A percentile compares a stretch with the other conserved stretches of the same genome.
phyloP scores from a whole-genome alignment of 2,329 filamentous ascomycete species.

The Alternaria solani region DNA sequence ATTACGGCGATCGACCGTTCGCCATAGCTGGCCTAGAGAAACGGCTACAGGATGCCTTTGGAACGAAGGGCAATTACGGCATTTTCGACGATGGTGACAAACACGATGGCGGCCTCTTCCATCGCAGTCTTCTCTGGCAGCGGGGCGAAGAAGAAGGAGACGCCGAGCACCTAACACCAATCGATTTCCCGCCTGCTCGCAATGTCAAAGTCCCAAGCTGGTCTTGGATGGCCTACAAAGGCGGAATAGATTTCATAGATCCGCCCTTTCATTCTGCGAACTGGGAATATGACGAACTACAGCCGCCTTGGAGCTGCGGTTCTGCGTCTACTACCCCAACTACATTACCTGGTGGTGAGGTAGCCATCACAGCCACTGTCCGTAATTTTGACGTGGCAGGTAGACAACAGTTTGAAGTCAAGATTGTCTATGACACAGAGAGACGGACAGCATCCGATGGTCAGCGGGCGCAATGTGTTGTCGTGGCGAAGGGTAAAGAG shows the following conservation, averaged over 20 bases:
- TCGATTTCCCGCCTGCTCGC: slow-evolving; percentile 2
- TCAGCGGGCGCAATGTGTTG: slow-evolving; percentile 19
- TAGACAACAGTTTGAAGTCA: slow-evolving; percentile 11
- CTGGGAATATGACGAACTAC: slow-evolving; percentile 12
- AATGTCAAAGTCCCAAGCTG: slow-evolving; percentile 15
- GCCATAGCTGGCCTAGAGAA: slow-evolving; percentile 47
- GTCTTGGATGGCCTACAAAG: slow-evolving; percentile 30
- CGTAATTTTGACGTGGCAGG: slow-evolving; percentile 19
- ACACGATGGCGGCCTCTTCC: slow-evolving; percentile 23
- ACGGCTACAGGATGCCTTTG: slow-evolving; percentile 32
- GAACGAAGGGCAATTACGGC: slow-evolving; percentile 39
- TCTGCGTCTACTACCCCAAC: not conserved
- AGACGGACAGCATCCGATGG: slow-evolving; percentile 7
- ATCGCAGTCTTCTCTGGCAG: slow-evolving; percentile 44
- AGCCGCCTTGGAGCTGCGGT: slow-evolving; percentile 10
- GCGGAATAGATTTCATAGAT: slow-evolving; percentile 24
- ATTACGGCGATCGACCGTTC: slow-evolving; percentile 36
- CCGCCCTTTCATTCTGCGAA: slow-evolving; percentile 3
- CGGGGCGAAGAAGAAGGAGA: slow-evolving; percentile 15
- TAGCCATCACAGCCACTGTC: slow-evolving; percentile 17
- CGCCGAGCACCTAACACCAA: not conserved
- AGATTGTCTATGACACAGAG: slow-evolving; percentile 23
- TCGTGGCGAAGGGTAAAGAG: slow-evolving; percentile 17
- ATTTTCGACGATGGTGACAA: slow-evolving; percentile 38
- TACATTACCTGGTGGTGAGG: not conserved